phyloP scores from a whole-genome alignment of 1,139 yeast genomes.

The Zygosaccharomyces sapae region DNA sequence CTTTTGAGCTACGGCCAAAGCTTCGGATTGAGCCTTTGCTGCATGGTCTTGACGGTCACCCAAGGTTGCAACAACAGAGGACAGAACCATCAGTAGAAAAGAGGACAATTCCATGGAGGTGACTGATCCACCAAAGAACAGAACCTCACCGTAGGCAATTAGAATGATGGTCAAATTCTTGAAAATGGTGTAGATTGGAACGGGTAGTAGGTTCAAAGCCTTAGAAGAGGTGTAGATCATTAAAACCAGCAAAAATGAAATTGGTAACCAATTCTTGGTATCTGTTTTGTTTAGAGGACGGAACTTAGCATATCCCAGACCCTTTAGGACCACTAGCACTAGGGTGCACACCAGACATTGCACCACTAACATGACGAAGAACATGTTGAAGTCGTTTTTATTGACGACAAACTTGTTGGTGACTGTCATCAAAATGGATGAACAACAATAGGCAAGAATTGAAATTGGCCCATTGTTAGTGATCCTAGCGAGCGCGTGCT shows the following conservation, averaged over 20 bases:
- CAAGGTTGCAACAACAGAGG: constrained; percentile 90
- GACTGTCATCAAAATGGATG: constrained; percentile 96
- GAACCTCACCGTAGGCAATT: constrained; percentile 96
- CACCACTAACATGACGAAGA: constrained; percentile 78
- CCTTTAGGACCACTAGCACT: constrained; percentile 67
- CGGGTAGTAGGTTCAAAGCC: constrained; percentile 84
- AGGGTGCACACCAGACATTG: constrained; percentile 79
- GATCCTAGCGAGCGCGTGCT: constrained; percentile 24
- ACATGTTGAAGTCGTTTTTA: constrained; percentile 78
- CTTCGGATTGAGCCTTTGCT: constrained; percentile 26
- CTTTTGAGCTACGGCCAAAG: constrained; percentile 16
- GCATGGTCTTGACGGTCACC: constrained; percentile 57
- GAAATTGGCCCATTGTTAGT: constrained; percentile 86
- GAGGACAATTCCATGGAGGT: constrained; percentile 87
- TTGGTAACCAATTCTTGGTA: constrained; percentile 94
- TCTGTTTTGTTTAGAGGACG: constrained; percentile 81
- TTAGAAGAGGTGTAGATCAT: constrained; percentile 97
- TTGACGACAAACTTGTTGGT: constrained; percentile 92
- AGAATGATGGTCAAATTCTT: constrained; percentile 93
- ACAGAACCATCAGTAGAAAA: constrained; percentile 83
- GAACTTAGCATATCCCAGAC: constrained; percentile 72
- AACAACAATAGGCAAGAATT: constrained; percentile 78
- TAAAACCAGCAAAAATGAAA: constrained; percentile 77
- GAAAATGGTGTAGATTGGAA: constrained; percentile 96
- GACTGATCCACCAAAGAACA: constrained; percentile 94